Base-by-base conservation (phyloP, 2,329 filamentous ascomycete species). In the Ascochyta clinopodiicola region DNA sequence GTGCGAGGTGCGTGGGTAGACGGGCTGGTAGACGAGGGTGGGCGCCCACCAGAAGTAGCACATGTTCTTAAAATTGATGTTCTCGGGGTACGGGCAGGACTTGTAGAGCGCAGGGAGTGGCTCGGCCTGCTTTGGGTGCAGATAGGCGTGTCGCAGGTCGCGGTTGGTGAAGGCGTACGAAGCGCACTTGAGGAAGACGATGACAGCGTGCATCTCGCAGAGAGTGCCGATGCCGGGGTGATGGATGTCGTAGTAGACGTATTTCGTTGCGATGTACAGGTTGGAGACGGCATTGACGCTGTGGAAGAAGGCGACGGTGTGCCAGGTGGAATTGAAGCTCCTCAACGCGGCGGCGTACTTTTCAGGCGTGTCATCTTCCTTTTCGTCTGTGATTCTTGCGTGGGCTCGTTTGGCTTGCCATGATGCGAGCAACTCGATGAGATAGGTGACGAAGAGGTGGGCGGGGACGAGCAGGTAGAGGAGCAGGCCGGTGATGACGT, bases 41-140 rank as follows among this genome's bases (percentile, higher is more conserved):
- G 95, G 95, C 0, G 94, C 95, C 88, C 93, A 94, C 94, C 95
- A 98, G 75, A 99, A 99, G 78, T 98, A 99, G 54, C 86, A 86
- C 24, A 99, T 80, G 72, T 98, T 99, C 45, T 82, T 78, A 64
- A 97, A 83, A 3, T 92, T 96, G 75, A 99, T 91, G 75, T 98
- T 99, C 43, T 85, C 78, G 0, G 95, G 95, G 73, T 99, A 99
- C 0, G 94, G 91, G 68, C 92, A 96, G 49, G 85, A 73, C 12
- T 83, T 81, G 79, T 98, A 99, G 22, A 98, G 81, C 34, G 91
- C 87, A 0, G 95, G 95, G 4, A 97, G 80, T 22, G 85, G 82
- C 40, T 86, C 85, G 45, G 88, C 83, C 54, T 89, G 86, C 57
- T 85, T 84, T 50, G 92, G 90, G 69, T 96, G 90, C 21, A 98